These are phyloP conservation scores for Aspergillus terreus DNA, from an alignment of 2,329 filamentous ascomycete species.

Conservation along the genomic window DNA sequence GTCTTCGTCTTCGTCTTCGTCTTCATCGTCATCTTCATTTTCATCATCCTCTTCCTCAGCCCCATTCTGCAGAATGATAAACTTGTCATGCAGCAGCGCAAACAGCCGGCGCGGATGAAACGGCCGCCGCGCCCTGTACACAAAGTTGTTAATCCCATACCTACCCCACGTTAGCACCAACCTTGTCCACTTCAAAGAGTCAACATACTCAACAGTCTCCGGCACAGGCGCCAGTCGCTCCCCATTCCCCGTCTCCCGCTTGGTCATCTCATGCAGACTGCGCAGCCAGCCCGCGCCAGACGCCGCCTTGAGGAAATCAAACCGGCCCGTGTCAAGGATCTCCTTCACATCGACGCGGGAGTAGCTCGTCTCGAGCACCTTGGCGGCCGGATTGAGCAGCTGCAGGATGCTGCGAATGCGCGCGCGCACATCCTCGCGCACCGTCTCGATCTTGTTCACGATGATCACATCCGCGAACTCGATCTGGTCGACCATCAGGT, in stretches of 20 bases:
- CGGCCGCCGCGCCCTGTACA: conserved; percentile 60
- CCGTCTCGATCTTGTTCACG: conserved; percentile 66
- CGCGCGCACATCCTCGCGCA: conserved; percentile 44
- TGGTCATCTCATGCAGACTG: conserved; percentile 65
- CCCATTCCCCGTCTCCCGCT: conserved; percentile 53
- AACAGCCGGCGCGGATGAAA: conserved; percentile 42
- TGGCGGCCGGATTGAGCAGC: conserved; percentile 64
- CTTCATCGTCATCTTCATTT: conserved; percentile 23
- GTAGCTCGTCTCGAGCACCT: conserved; percentile 58
- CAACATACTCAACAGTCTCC: conserved; percentile 61
- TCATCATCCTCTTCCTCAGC: conserved; percentile 25
- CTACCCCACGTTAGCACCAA: conserved; percentile 21
- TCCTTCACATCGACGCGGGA: conserved; percentile 59
- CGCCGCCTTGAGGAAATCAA: conserved; percentile 62
- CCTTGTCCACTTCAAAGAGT: background rate
- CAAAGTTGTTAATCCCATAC: conserved; percentile 68
- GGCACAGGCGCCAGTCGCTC: conserved; percentile 62
- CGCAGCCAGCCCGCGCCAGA: conserved; percentile 67
- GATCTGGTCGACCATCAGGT: conserved; percentile 73
- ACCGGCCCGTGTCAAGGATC: conserved; percentile 63
- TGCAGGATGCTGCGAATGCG: conserved; percentile 54
- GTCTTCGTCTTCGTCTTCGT: conserved; percentile 20
- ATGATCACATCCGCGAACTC: conserved; percentile 73
- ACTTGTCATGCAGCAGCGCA: conserved; percentile 42
- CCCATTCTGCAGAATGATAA: conserved; percentile 40